Evolutionary conservation across 257 asterid species (phyloP).

Genomic region (Solanum dulcamara): DNA sequence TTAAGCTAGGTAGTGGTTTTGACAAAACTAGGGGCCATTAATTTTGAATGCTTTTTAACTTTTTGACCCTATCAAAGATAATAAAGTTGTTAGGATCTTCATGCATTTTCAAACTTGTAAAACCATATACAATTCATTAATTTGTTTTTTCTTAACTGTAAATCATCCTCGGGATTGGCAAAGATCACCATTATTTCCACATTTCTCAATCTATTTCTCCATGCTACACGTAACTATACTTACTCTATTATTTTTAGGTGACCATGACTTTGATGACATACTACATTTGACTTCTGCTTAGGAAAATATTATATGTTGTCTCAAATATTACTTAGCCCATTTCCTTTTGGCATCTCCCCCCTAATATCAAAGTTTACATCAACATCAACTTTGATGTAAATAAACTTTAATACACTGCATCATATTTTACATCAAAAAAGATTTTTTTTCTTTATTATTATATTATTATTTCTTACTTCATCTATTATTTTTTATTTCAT

Average conservation of each 20-base stretch:
- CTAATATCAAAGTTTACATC: too few species aligned
- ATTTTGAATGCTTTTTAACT: not conserved
- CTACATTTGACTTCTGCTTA: not conserved
- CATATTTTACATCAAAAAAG: too few species aligned
- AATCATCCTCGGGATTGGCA: constrained; percentile 13
- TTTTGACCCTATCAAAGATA: constrained; percentile 4
- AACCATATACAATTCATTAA: not conserved
- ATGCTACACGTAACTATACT: not conserved
- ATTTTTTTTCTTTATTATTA: too few species aligned
- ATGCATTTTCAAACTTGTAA: not conserved
- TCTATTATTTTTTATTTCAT: too few species aligned
- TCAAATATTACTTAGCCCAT: too few species aligned
- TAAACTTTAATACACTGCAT: too few species aligned
- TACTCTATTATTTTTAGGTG: not conserved
- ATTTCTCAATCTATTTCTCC: not conserved
- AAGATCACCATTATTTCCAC: not conserved
- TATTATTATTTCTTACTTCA: too few species aligned
- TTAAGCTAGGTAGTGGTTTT: not conserved
- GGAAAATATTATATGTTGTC: not conserved
- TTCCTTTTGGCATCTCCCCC: too few species aligned
- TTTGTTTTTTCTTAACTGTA: not conserved
- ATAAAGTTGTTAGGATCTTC: not conserved
- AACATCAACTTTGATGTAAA: too few species aligned
- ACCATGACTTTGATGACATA: not conserved
- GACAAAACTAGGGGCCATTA: constrained; percentile 3